Evolutionary conservation across 805 yeast species (phyloP).

Genomic region (Nakazawaea populi): DNA sequence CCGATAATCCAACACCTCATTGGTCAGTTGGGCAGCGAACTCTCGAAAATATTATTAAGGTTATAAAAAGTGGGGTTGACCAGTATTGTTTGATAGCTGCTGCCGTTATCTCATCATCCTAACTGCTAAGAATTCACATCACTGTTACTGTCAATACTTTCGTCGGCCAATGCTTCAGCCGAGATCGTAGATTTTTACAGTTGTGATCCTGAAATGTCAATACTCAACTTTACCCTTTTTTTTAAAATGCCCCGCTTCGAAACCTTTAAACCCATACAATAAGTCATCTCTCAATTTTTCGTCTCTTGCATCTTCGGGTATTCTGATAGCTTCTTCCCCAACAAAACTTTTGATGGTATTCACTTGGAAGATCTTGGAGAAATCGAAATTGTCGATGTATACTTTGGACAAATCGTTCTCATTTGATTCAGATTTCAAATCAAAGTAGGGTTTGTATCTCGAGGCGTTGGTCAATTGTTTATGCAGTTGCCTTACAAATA

Average conservation of each 20-base stretch:
- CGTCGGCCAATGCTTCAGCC: too few relatives aligned
- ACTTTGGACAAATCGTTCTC: background rate
- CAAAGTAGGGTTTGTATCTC: slow-evolving; percentile 1
- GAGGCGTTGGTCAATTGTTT: slow-evolving; percentile 1
- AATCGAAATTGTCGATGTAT: background rate
- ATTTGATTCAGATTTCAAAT: background rate
- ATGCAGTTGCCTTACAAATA: background rate
- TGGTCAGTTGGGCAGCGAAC: background rate
- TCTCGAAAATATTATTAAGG: background rate
- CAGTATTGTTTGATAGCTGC: background rate
- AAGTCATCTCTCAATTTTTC: slow-evolving; percentile 2
- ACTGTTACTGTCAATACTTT: too few relatives aligned
- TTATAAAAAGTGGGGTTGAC: background rate
- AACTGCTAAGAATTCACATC: background rate
- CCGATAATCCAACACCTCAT: background rate
- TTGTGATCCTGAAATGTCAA: too few relatives aligned
- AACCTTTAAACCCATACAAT: slow-evolving; percentile 9
- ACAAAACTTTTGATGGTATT: background rate
- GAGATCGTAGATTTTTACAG: too few relatives aligned
- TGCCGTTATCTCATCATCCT: background rate
- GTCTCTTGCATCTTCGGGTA: background rate
- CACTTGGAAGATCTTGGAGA: slow-evolving; percentile 1
- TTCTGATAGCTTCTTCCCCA: slow-evolving; percentile 2
- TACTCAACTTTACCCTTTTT: too few relatives aligned
- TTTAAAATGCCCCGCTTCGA: background rate